Evolutionary conservation across 208 protist genomes (phyloP), one percentile per base, ranked within the genome.

Genomic region (Leishmania tropica): DNA sequence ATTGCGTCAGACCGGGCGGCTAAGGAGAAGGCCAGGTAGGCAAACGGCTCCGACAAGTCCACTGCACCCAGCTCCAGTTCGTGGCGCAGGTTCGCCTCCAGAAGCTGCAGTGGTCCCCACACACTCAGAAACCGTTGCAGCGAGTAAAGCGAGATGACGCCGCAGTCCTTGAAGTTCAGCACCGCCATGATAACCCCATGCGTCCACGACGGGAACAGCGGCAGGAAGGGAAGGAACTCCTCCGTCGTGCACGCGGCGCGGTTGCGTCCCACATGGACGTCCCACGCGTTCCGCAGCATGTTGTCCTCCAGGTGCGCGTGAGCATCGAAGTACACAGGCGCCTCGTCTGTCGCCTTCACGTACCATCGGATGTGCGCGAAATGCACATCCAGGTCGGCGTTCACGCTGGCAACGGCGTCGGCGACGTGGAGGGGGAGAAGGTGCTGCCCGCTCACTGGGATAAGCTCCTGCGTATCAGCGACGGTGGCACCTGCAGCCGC

Each of bases 81-180:
- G 54, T 92, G 85, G 65, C 78, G 81, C 79, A 98, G 83, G 85
- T 94, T 95, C 76, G 86, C 81, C 71, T 93, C 90, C 37, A 98
- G 85, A 74, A 97, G 79, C 58, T 92, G 81, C 78, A 98, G 90
- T 58, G 95, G 93, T 28, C 95, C 95, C 93, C 93, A 98, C 67
- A 98, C 86, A 64, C 75, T 77, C 28, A 98, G 85, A 21, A 98
- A 88, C n/a, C 89, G 83, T 28, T 92, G 85, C 81, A 98, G 78
- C 31, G 90, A 88, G 78, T 92, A 96, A 53, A 96, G 81, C 7
- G 93, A 96, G 53, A 96, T 84, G 17, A 98, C 91, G 64, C 92
- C 95, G 79, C 92, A 95, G 40, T 86, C 72, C 56, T 90, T 87
- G 83, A 93, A 95, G 88, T 95, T 80, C 21, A 95, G 64, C 58